Base-by-base conservation (phyloP, 257 asterid genomes). In the Henckelia pumila region DNA sequence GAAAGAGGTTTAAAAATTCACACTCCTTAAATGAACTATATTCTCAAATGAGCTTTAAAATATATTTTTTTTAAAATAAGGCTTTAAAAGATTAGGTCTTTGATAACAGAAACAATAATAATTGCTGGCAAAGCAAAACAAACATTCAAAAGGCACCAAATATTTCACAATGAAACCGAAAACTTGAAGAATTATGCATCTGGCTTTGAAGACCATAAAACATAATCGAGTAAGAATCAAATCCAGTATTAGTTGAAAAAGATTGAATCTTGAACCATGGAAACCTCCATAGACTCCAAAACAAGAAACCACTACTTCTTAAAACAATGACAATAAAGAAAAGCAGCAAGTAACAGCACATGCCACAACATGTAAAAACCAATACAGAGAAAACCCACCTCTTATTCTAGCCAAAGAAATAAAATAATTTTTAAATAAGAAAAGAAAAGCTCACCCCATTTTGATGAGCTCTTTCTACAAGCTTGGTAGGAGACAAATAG, bases 401-500 rank as follows among this genome's bases (percentile, higher is more conserved):
- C 66, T 37, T 37, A 20, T 22, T 16, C 6, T 7, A 9, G 20
- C 32, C 11, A 60, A 19, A 30, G 57, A 50, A 24, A 63, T 20
- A 5, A 7, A 52, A 9, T 30, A 58, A 37, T n/a, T n/a, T n/a
- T n/a, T n/a, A 19, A 16, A 35, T 7, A 47, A 58, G 5, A 63
- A 50, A 23, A 63, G 58, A 66, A 72, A 71, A 67, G 26, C 79
- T 71, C 61, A 91, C 99, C 93, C 97, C 97, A 75, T 81, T 82
- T 26, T 83, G 92, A 83, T 94, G 96, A 21, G 99, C 99, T 83
- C 95, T 88, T 76, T 94, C 99, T 29, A 94, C 87, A 57, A 94
- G 97, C 85, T 88, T 94, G 35, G 97, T 32, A 74, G 99, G 97
- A 50, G 97, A 83, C 78, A 94, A 81, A 76, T 75, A 94, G 17